Percentiles rank a stretch among this genome's conserved stretches.
Conservation (phyloP, 192 early-diverging fungal genomes). For the Podila clonocystis region DNA sequence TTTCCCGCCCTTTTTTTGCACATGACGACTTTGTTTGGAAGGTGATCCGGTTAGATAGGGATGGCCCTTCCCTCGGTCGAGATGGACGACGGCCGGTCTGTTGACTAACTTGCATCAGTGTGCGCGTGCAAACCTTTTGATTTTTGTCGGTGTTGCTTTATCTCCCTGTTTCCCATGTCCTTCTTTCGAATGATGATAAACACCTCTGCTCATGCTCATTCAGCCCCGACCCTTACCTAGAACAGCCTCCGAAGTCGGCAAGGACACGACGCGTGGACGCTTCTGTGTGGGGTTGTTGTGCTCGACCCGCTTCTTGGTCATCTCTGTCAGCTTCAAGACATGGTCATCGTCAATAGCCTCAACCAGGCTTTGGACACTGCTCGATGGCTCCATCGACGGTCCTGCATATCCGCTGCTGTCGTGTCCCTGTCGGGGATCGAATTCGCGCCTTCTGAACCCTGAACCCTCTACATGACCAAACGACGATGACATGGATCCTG, state of each 20-base stretch:
- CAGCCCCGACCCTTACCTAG: slow-evolving; percentile 14
- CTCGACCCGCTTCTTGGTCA: slow-evolving; percentile 48
- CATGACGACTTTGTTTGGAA: slow-evolving; percentile 4
- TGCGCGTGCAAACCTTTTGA: neutral
- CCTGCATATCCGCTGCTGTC: neutral
- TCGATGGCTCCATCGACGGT: slow-evolving; percentile 32
- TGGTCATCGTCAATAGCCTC: slow-evolving; percentile 46
- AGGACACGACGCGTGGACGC: slow-evolving; percentile 36
- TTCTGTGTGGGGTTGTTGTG: slow-evolving; percentile 48
- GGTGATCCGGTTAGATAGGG: neutral
- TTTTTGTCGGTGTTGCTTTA: neutral
- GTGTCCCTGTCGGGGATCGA: slow-evolving; percentile 20
- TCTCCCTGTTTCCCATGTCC: no score
- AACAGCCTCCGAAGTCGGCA: slow-evolving; percentile 16
- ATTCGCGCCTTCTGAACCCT: slow-evolving; percentile 20
- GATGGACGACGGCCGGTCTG: no score
- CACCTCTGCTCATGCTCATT: no score
- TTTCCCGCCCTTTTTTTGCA: no score
- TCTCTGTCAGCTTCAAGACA: slow-evolving; percentile 49
- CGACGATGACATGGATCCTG: slow-evolving; percentile 1
- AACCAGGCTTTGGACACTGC: slow-evolving; percentile 43
- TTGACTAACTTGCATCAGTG: no score
- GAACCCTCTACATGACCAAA: neutral
- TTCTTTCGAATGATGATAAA: no score
- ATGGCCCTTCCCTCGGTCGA: neutral